Base-by-base conservation (phyloP, 2,329 filamentous ascomycete genomes). In the Aspergillus quadrilineatus region DNA sequence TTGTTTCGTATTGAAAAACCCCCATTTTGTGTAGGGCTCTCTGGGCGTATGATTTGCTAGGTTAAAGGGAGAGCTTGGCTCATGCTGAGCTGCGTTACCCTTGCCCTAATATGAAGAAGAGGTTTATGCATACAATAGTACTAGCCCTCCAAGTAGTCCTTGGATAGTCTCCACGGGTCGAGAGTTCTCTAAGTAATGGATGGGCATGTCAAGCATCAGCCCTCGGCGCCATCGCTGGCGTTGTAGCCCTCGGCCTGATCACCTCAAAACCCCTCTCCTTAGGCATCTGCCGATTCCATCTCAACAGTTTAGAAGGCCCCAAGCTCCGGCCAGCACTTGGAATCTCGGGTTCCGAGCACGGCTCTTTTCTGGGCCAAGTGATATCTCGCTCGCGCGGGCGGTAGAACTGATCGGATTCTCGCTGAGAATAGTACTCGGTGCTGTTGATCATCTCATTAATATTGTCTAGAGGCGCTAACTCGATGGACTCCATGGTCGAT, bases 261-360 rank as follows among this genome's bases (percentile, higher is more conserved):
- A 49, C 46, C 30, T 49, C 46, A 49, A 49, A 49, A 7, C 46
- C 46, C 46, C n/a, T 37, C 17, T 49, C 30, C 32, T 37, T 28
- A 3, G 15, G 12, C 9, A 14, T 49, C 29, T 14, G 15, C 29
- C 14, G 22, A 12, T 49, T 49, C n/a, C 15, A 8, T 26, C 9
- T 32, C 30, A 17, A 28, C 28, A 37, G 22, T 28, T 4, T 8
- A 34, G 44, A 47, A 17, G 28, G 8, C 8, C 14, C 22, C 22
- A 4, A 22, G 22, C 22, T 0, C 22, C 22, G 3, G 22, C 22
- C 22, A 1, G 22, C 22, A 22, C 22, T 22, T 22, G 22, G 45
- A 34, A 9, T n/a, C 15, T 28, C 22, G 1, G 14, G 12, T 3
- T 48, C 52, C 22, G 26, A 45, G 43, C 4, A 28, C 12, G n/a